These are phyloP conservation scores for Phytopythium vexans DNA, from an alignment of 352 stramenopile species.

Conservation along the genomic window DNA sequence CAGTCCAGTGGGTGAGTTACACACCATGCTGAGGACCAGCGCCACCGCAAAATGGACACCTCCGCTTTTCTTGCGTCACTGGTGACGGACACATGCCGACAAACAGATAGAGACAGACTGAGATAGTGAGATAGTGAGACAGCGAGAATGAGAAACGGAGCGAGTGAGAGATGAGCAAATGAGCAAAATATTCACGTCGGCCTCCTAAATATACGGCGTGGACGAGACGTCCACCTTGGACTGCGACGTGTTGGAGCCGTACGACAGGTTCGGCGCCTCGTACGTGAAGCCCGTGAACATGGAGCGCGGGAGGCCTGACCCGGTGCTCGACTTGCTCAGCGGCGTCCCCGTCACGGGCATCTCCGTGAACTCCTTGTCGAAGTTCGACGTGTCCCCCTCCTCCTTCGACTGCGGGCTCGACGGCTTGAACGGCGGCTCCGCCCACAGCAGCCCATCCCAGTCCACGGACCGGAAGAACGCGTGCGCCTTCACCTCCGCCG, in stretches of 20 bases:
- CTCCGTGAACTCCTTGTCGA: conserved; percentile 89
- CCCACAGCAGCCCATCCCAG: conserved; percentile 84
- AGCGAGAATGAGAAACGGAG: neutral
- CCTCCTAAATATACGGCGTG: conserved; percentile 84
- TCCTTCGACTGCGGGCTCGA: conserved; percentile 83
- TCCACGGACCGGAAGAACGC: conserved; percentile 86
- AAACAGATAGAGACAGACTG: too few species aligned
- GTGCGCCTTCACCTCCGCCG: conserved; percentile 80
- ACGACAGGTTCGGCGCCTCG: conserved; percentile 78
- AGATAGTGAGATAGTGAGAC: neutral
- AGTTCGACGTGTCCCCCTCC: conserved; percentile 87
- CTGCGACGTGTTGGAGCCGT: conserved; percentile 84
- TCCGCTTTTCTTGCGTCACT: too few species aligned
- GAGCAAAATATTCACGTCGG: conserved; percentile 1
- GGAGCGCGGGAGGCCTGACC: conserved; percentile 62
- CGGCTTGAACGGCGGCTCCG: conserved; percentile 85
- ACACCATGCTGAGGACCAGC: too few species aligned
- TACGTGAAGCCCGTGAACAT: conserved; percentile 90
- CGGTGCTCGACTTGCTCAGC: conserved; percentile 62
- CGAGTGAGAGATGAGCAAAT: neutral
- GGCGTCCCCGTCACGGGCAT: conserved; percentile 79
- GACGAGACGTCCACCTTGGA: conserved; percentile 83
- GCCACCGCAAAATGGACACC: too few species aligned
- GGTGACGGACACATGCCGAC: too few species aligned
- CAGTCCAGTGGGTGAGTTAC: too few species aligned